Conservation (phyloP, 1,284 basidiomycete species). For the Ustilago esculenta region DNA sequence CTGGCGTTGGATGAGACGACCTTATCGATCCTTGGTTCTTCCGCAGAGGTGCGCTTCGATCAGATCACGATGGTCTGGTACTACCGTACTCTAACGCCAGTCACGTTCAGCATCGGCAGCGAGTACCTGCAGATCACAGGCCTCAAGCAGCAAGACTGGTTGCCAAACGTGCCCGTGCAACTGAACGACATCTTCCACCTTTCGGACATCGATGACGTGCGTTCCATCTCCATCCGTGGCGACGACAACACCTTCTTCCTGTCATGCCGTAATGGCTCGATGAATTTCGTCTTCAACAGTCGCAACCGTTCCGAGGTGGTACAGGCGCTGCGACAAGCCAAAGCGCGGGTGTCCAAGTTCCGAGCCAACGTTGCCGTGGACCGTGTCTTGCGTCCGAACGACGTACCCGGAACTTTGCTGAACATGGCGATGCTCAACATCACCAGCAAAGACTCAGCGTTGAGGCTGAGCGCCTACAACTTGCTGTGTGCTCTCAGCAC, state of each 20-base stretch:
- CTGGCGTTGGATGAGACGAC: slow-evolving; percentile 50
- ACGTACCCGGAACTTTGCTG: slow-evolving; percentile 62
- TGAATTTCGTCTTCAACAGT: slow-evolving; percentile 62
- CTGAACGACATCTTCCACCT: slow-evolving; percentile 62
- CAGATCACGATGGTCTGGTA: slow-evolving; percentile 64
- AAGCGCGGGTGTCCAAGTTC: slow-evolving; percentile 56
- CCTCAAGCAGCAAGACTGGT: slow-evolving; percentile 56
- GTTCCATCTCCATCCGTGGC: slow-evolving; percentile 58
- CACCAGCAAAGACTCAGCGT: slow-evolving; percentile 51
- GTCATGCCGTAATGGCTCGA: slow-evolving; percentile 56
- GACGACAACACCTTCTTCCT: slow-evolving; percentile 65
- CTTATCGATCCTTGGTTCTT: slow-evolving; percentile 41
- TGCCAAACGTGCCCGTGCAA: slow-evolving; percentile 33
- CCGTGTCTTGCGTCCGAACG: slow-evolving; percentile 55
- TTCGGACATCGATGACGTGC: slow-evolving; percentile 62
- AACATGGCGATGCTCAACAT: slow-evolving; percentile 66
- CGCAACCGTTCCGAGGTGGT: slow-evolving; percentile 59
- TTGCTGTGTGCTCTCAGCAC: slow-evolving; percentile 62
- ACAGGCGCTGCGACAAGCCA: slow-evolving; percentile 61
- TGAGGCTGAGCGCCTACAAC: slow-evolving; percentile 61
- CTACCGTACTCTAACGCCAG: slow-evolving; percentile 58
- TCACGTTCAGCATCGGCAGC: slow-evolving; percentile 55
- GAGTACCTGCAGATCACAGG: slow-evolving; percentile 61
- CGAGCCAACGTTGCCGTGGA: slow-evolving; percentile 49
- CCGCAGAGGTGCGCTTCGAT: slow-evolving; percentile 47